These are phyloP conservation scores for Amylostereum areolatum DNA, from an alignment of 1,284 basidiomycete species.

Conservation along the genomic window DNA sequence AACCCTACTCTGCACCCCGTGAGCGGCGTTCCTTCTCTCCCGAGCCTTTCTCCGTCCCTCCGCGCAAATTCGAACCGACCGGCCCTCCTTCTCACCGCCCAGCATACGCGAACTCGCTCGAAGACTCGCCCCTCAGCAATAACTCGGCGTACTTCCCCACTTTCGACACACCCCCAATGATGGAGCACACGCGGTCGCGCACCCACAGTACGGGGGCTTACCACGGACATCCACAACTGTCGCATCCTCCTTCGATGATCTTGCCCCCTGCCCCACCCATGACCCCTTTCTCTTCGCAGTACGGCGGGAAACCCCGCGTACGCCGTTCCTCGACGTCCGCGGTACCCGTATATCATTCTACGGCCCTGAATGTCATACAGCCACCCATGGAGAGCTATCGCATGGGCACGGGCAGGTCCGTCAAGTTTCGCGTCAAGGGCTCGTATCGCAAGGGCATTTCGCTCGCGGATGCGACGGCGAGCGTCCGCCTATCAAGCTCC, in stretches of 20 bases:
- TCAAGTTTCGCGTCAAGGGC: constrained; percentile 73
- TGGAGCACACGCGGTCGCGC: too few relatives aligned
- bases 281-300: too few relatives aligned
- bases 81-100: constrained; percentile 1
- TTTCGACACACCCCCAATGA: too few relatives aligned
- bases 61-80: constrained; percentile 1
- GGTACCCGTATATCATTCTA: too few relatives aligned
- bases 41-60: background rate
- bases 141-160: constrained; percentile 6
- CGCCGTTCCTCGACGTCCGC: too few relatives aligned
- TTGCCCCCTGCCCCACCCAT: too few relatives aligned
- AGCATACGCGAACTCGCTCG: constrained; percentile 10
- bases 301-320: too few relatives aligned
- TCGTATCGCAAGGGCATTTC: constrained; percentile 59
- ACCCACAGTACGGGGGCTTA: too few relatives aligned
- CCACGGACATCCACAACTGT: too few relatives aligned
- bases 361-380: too few relatives aligned
- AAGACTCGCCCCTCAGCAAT: constrained; percentile 12
- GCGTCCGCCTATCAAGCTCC: constrained; percentile 51
- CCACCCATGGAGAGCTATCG: constrained; percentile 1
- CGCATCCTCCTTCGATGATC: too few relatives aligned
- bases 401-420: constrained; percentile 23
- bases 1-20: constrained; percentile 8
- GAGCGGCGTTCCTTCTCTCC: constrained; percentile 5
- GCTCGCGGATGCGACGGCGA: constrained; percentile 64